Percentiles rank a stretch among this genome's conserved stretches.
These are phyloP conservation scores for Golubevia pallescens DNA, from an alignment of 1,284 basidiomycete genomes.

Conservation along the genomic window DNA sequence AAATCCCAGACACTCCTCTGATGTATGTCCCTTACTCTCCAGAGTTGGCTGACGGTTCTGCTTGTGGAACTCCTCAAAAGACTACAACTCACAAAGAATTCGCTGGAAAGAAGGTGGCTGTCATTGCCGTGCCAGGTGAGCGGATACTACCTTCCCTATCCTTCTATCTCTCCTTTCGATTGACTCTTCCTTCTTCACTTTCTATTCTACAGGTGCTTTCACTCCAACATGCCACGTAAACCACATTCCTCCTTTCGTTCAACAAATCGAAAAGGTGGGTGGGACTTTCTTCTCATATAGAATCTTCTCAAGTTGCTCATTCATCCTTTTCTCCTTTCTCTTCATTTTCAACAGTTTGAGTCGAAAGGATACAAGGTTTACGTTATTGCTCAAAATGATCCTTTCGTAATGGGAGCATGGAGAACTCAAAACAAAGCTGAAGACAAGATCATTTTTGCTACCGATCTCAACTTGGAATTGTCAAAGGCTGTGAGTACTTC, in stretches of 20 bases:
- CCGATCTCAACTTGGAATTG: constrained; percentile 50
- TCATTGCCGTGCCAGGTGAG: constrained; percentile 53
- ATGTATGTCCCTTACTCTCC: constrained; percentile 42
- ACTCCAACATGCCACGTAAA: constrained; percentile 53
- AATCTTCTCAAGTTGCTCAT: too few relatives aligned
- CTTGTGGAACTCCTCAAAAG: constrained; percentile 44
- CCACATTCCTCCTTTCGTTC: constrained; percentile 53
- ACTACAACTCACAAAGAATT: constrained; percentile 48
- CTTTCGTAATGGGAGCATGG: constrained; percentile 48
- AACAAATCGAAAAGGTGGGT: constrained; percentile 15
- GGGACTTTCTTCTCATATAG: too few relatives aligned
- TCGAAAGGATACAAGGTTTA: constrained; percentile 52
- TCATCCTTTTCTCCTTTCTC: too few relatives aligned
- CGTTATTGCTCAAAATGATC: constrained; percentile 58
- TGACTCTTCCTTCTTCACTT: background rate
- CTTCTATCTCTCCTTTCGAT: background rate
- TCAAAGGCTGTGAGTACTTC: constrained; percentile 27
- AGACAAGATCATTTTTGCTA: constrained; percentile 54
- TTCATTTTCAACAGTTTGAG: constrained; percentile 33
- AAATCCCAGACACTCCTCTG: constrained; percentile 47
- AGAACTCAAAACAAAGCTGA: constrained; percentile 40
- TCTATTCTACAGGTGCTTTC: constrained; percentile 4
- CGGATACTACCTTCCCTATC: constrained; percentile 20
- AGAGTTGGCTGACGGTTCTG: constrained; percentile 47
- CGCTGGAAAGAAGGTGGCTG: constrained; percentile 62